Evolutionary conservation across 306 rosid genomes (phyloP), one percentile per base, ranked within the genome.

Genomic region (Ochetophila trinervis): DNA sequence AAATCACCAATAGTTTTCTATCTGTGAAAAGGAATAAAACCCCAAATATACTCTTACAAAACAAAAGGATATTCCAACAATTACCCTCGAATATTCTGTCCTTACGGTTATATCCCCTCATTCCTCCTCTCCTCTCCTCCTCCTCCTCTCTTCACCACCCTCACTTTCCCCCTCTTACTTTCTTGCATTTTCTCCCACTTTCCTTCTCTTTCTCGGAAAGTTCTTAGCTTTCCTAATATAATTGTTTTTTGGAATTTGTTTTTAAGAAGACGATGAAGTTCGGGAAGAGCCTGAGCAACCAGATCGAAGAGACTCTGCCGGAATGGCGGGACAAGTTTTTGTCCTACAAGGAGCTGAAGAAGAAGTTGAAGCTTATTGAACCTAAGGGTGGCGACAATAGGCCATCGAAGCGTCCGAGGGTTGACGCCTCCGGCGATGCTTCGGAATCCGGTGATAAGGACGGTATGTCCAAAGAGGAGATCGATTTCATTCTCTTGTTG

Each of bases 241-340:
- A 21, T 35, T 8, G 19, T 0, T 40, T 40, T 4, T 21, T 5
- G 4, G 21, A 4, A 17, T 7, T 50, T 50, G 2, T 32, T 2
- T 16, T 5, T 59, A 2, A 13, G 12, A 5, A 15, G 14, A 56
- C 16, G 53, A 91, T 91, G 97, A 91, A 91, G 79, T 91, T 91
- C 78, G 97, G 97, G 6, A 91, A 91, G 82, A 91, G 97, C 68
- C 81, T 91, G 8, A 86, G 94, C 67, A 82, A 53, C 73, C 97
- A 91, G 87, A 91, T 91, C 80, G 97, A 88, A 59, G 90, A 88
- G 78, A 86, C 97, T 22, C 57, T 88, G 19, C 96, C 97, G 11
- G 91, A 91, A 79, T 91, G 97, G 97, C 91, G 96, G 40, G 97
- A 91, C 78, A 88, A 94, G 79, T 94, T 94, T 74, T 76, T 94